A percentile compares a stretch with the other conserved stretches of the same genome.
Conservation (phyloP, 441 rosid species). For the Populus tomentosa region DNA sequence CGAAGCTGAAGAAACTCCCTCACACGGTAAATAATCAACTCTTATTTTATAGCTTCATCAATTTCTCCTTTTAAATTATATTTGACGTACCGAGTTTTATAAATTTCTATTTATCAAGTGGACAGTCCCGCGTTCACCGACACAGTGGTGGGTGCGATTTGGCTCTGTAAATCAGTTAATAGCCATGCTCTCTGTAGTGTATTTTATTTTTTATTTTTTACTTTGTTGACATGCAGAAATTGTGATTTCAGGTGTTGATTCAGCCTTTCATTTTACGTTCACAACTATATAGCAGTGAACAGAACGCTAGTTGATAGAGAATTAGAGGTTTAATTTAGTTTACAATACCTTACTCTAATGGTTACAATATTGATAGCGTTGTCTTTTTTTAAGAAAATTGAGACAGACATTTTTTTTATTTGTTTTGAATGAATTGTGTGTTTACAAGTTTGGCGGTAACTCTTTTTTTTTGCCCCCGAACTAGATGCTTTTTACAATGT, state of each 20-base stretch:
- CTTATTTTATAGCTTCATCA: neutral
- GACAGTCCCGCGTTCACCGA: slow-evolving; percentile 69
- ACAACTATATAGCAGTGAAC: slow-evolving; percentile 87
- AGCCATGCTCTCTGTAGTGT: neutral
- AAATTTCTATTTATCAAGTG: slow-evolving; percentile 33
- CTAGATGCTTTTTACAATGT: neutral
- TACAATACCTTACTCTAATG: neutral
- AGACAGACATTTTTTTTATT: neutral
- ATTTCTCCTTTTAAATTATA: neutral
- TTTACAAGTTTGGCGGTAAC: neutral
- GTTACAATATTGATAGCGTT: neutral
- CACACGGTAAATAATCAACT: slow-evolving; percentile 34
- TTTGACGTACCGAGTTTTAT: neutral
- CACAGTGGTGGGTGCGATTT: slow-evolving; percentile 67
- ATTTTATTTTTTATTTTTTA: neutral
- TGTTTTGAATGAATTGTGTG: neutral
- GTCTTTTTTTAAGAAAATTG: neutral
- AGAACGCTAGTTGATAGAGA: slow-evolving; percentile 94
- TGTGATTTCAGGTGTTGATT: slow-evolving; percentile 45
- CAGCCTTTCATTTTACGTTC: slow-evolving; percentile 83
- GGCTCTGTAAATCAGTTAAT: neutral
- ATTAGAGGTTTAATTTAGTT: slow-evolving; percentile 50
- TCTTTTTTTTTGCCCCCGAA: neutral
- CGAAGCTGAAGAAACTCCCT: slow-evolving; percentile 21
- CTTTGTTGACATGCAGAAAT: too few species aligned